A percentile compares a stretch with the other conserved stretches of the same genome.
Conservation (phyloP, 441 rosid genomes). For the Bocquillonia castaneifolia region DNA sequence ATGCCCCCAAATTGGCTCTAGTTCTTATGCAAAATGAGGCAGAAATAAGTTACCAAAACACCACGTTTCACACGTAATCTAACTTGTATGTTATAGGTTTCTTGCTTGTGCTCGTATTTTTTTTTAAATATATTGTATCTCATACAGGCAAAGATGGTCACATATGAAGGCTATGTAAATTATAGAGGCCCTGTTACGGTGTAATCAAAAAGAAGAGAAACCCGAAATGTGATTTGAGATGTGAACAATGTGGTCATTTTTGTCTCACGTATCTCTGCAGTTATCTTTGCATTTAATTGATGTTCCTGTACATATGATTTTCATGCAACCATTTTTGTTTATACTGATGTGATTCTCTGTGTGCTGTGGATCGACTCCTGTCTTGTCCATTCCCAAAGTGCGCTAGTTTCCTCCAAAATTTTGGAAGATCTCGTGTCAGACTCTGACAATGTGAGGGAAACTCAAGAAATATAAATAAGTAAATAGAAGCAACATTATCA, state of each 20-base stretch:
- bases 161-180: constrained; percentile 18
- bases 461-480: not conserved
- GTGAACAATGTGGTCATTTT: constrained; percentile 11
- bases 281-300: not conserved
- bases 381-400: too few relatives aligned
- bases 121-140: constrained; percentile 13
- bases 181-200: constrained; percentile 13
- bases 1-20: constrained; percentile 52
- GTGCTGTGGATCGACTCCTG: too few relatives aligned
- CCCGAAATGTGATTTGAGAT: constrained; percentile 11
- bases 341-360: not conserved
- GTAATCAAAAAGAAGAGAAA: constrained; percentile 15
- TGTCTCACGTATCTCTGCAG: not conserved
- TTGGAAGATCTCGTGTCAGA: too few relatives aligned
- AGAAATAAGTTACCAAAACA: not conserved
- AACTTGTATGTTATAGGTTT: constrained; percentile 11
- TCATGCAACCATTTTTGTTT: not conserved
- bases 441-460: too few relatives aligned
- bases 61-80: constrained; percentile 6
- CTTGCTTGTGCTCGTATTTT: constrained; percentile 3
- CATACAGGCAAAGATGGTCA: not conserved
- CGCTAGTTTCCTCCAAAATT: too few relatives aligned
- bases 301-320: not conserved
- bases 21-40: constrained; percentile 1
- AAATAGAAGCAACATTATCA: not conserved